Conservation (phyloP, 495 filamentous ascomycete species). For the Hapsidospora chrysogenum region DNA sequence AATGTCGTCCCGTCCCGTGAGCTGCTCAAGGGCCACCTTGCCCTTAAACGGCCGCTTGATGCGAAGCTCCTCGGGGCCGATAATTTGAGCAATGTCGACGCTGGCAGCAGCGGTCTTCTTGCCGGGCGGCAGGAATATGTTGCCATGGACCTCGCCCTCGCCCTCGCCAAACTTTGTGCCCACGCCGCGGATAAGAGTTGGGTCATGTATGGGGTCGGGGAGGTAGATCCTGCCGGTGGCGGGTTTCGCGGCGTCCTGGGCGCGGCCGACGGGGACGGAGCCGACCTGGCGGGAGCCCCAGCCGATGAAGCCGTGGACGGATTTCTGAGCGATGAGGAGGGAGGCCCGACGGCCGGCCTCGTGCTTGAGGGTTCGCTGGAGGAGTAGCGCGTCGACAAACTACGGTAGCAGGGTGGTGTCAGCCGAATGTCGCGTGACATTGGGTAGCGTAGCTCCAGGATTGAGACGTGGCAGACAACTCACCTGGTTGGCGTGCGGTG, state of each 20-base stretch:
- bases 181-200: conserved; percentile 66
- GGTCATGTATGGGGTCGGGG: conserved; percentile 72
- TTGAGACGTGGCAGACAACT: not conserved
- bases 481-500: conserved; percentile 96
- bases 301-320: conserved; percentile 81
- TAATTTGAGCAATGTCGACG: conserved; percentile 62
- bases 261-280: conserved; percentile 73
- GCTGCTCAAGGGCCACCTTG: conserved; percentile 48
- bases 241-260: conserved; percentile 73
- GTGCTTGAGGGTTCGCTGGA: conserved; percentile 73
- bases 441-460: not conserved
- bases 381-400: conserved; percentile 90
- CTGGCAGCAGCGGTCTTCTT: conserved; percentile 60
- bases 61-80: conserved; percentile 63
- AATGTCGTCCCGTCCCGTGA: conserved; percentile 63
- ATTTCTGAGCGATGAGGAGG: conserved; percentile 88
- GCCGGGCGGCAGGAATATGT: conserved; percentile 69
- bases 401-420: conserved; percentile 14
- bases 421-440: conserved; percentile 1
- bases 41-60: conserved; percentile 77
- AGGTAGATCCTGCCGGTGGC: conserved; percentile 73
- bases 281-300: conserved; percentile 62
- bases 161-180: conserved; percentile 65
- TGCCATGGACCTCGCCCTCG: conserved; percentile 59
- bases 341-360: conserved; percentile 79